A percentile compares a stretch with the other conserved stretches of the same genome.
Evolutionary conservation across 495 filamentous ascomycete genomes (phyloP).

Genomic region (Penicillium canescens): DNA sequence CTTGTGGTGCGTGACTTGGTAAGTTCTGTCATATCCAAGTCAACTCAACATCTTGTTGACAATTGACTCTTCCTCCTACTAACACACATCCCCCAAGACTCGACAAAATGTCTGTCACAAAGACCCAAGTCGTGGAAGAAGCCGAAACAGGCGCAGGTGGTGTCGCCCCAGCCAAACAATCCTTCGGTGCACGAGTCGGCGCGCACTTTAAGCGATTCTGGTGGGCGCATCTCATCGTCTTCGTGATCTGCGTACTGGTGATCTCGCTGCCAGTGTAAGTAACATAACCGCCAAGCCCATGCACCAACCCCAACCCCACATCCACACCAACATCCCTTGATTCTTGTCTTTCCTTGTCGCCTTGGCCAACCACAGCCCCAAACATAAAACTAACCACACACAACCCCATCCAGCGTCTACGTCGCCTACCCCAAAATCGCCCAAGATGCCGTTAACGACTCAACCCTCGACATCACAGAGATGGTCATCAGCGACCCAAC

Average conservation of each 20-base stretch:
- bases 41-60: background rate
- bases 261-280: slow-evolving; percentile 69
- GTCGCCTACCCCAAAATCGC: slow-evolving; percentile 74
- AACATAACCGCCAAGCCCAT: background rate
- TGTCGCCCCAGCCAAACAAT: slow-evolving; percentile 21
- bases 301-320: too few species aligned
- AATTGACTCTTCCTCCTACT: background rate
- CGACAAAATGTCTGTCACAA: slow-evolving; percentile 32
- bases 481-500: slow-evolving; percentile 61
- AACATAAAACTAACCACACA: background rate
- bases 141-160: background rate
- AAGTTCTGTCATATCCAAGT: background rate
- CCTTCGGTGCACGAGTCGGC: slow-evolving; percentile 36
- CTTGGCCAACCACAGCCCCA: background rate
- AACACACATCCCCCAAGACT: background rate
- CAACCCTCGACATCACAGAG: slow-evolving; percentile 58
- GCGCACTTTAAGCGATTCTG: slow-evolving; percentile 62
- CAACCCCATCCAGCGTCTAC: slow-evolving; percentile 55
- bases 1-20: background rate
- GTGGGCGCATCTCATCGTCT: slow-evolving; percentile 68
- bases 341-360: too few species aligned
- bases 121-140: slow-evolving; percentile 22
- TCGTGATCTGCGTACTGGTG: slow-evolving; percentile 59
- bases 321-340: background rate
- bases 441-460: slow-evolving; percentile 64